Percentiles rank a stretch among this genome's conserved stretches.
These are phyloP conservation scores for Cicer bijugum DNA, from an alignment of 306 rosid species.

Conservation along the genomic window DNA sequence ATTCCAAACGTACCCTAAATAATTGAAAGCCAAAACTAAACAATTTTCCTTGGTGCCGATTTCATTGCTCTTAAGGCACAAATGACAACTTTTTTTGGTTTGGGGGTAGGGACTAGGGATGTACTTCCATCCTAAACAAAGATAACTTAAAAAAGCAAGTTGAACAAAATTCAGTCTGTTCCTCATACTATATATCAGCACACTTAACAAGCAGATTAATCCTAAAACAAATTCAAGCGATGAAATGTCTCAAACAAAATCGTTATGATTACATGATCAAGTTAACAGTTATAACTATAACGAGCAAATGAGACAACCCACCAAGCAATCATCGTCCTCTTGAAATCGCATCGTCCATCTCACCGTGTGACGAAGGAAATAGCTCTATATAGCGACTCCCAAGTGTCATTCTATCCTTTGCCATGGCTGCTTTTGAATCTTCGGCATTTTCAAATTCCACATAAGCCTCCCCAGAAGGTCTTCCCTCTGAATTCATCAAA, in stretches of 20 bases:
- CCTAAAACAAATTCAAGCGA: constrained; percentile 40
- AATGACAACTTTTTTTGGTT: no score
- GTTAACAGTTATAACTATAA: constrained; percentile 45
- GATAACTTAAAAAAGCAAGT: no score
- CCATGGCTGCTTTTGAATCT: constrained; percentile 91
- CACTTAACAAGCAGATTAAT: constrained; percentile 31
- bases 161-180: no score
- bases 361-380: constrained; percentile 81
- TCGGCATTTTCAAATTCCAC: constrained; percentile 77
- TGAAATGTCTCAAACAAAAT: constrained; percentile 46
- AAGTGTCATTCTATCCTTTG: constrained; percentile 91
- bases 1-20: no score
- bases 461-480: constrained; percentile 94
- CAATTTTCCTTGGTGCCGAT: no score
- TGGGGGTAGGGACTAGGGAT: no score
- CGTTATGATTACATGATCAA: constrained; percentile 41
- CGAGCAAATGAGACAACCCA: constrained; percentile 39
- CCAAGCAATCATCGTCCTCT: constrained; percentile 70
- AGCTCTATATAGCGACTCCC: constrained; percentile 90
- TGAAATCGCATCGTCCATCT: constrained; percentile 80
- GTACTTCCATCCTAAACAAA: no score
- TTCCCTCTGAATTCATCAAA: constrained; percentile 83
- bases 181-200: constrained; percentile 11
- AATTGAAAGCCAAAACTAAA: no score
- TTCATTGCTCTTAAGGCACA: no score